Evolutionary conservation across 1,139 yeast genomes (phyloP).

Genomic region (Nakaseomyces kungkrabaensis): DNA sequence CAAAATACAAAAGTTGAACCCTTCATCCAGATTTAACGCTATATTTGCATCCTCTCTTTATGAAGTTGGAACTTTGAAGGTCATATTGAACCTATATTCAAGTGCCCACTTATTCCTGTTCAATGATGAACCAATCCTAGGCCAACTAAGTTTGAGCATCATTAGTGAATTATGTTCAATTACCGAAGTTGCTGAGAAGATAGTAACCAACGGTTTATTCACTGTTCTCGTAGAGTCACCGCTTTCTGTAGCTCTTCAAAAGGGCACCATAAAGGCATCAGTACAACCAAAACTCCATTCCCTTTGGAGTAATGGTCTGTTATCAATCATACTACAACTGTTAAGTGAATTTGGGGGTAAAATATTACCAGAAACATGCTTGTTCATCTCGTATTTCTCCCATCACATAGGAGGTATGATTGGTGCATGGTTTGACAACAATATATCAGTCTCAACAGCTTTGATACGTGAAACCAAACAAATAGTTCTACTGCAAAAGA

Average conservation of each 20-base stretch:
- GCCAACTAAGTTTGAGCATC: slow-evolving; percentile 62
- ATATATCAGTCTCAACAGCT: slow-evolving; percentile 52
- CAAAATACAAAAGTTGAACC: slow-evolving; percentile 43
- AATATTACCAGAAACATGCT: slow-evolving; percentile 54
- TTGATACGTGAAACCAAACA: slow-evolving; percentile 72
- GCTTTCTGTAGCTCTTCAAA: slow-evolving; percentile 54
- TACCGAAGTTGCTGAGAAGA: slow-evolving; percentile 54
- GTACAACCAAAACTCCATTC: slow-evolving; percentile 49
- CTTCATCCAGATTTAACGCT: slow-evolving; percentile 40
- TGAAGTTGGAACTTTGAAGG: slow-evolving; percentile 51
- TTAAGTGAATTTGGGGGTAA: slow-evolving; percentile 55
- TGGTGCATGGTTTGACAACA: slow-evolving; percentile 59
- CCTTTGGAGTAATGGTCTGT: slow-evolving; percentile 74
- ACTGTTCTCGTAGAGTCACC: slow-evolving; percentile 67
- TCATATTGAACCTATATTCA: slow-evolving; percentile 57
- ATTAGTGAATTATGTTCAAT: slow-evolving; percentile 59
- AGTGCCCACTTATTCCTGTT: slow-evolving; percentile 54
- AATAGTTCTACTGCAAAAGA: slow-evolving; percentile 54
- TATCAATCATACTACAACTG: slow-evolving; percentile 56
- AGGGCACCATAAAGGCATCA: slow-evolving; percentile 51
- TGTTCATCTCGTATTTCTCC: slow-evolving; percentile 53
- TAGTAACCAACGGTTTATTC: slow-evolving; percentile 57
- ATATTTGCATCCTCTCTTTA: slow-evolving; percentile 47
- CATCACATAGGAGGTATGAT: slow-evolving; percentile 58
- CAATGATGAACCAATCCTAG: slow-evolving; percentile 57